Evolutionary conservation across 805 yeast genomes (phyloP).

Genomic region (Myxozyma vanderwaltii): DNA sequence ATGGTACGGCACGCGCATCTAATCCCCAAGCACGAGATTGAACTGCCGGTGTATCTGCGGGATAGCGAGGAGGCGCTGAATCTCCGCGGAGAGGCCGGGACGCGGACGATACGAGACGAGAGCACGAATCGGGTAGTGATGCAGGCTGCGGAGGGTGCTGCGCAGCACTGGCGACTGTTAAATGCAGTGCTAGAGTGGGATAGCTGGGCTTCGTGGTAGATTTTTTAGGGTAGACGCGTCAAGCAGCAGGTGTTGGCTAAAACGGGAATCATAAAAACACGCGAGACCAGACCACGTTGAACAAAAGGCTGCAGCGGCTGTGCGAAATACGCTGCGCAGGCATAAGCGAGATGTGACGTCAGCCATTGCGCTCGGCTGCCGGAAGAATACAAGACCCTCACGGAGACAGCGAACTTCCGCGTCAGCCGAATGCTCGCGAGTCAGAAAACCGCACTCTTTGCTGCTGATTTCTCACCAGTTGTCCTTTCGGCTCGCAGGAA

Average conservation of each 20-base stretch:
- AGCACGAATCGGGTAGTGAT: not conserved
- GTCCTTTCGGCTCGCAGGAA: no score
- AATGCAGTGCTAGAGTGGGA: slow-evolving; percentile 21
- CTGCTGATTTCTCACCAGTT: not conserved
- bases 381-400: slow-evolving; percentile 7
- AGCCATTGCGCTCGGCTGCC: not conserved
- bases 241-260: no score
- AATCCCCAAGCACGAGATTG: slow-evolving; percentile 15
- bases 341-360: not conserved
- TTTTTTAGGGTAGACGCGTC: not conserved
- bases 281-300: not conserved
- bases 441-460: not conserved
- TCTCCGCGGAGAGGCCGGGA: slow-evolving; percentile 1
- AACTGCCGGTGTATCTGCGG: slow-evolving; percentile 13
- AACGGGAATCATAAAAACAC: no score
- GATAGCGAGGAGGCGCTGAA: slow-evolving; percentile 14
- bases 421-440: slow-evolving; percentile 3
- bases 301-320: no score
- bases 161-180: slow-evolving; percentile 21
- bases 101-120: slow-evolving; percentile 8
- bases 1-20: slow-evolving; percentile 17
- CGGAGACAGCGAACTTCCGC: no score
- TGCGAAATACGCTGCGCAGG: not conserved
- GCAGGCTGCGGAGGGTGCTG: slow-evolving; percentile 19
- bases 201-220: slow-evolving; percentile 24